phyloP scores from a whole-genome alignment of 495 filamentous ascomycete genomes.

The Polyplosphaeria fusca region DNA sequence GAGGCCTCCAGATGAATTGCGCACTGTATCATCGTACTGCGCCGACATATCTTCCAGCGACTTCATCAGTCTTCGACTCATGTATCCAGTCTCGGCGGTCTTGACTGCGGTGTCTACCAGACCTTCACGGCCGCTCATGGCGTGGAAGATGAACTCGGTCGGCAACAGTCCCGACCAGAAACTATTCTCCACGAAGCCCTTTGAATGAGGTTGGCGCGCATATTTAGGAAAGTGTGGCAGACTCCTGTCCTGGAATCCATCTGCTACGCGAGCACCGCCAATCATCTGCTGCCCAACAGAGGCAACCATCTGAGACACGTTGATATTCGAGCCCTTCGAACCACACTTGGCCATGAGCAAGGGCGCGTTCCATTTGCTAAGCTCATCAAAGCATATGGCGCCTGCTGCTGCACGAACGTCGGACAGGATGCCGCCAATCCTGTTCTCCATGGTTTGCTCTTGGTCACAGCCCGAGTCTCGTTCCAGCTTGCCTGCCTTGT shows the following conservation, averaged over 20 bases:
- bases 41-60: slow-evolving; percentile 90
- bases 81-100: slow-evolving; percentile 97
- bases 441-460: slow-evolving; percentile 86
- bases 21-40: slow-evolving; percentile 89
- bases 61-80: slow-evolving; percentile 98
- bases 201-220: slow-evolving; percentile 82
- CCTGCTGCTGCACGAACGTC: slow-evolving; percentile 86
- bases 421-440: slow-evolving; percentile 85
- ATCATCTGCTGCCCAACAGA: slow-evolving; percentile 98
- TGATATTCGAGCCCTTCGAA: slow-evolving; percentile 94
- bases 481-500: slow-evolving; percentile 70
- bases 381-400: slow-evolving; percentile 81
- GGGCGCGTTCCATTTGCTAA: slow-evolving; percentile 89
- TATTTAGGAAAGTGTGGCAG: slow-evolving; percentile 95
- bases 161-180: slow-evolving; percentile 92
- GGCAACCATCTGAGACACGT: slow-evolving; percentile 98
- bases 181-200: slow-evolving; percentile 95
- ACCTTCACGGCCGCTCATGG: slow-evolving; percentile 97
- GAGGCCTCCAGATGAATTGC: slow-evolving; percentile 77
- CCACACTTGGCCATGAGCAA: slow-evolving; percentile 96
- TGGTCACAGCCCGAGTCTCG: slow-evolving; percentile 86
- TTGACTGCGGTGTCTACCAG: slow-evolving; percentile 99
- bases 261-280: slow-evolving; percentile 82
- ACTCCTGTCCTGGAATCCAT: slow-evolving; percentile 94
- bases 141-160: slow-evolving; percentile 95